Percentiles rank a stretch among this genome's conserved stretches.
Evolutionary conservation across 768 basidiomycete species (phyloP).

Genomic region (Pulveroboletus sp.): DNA sequence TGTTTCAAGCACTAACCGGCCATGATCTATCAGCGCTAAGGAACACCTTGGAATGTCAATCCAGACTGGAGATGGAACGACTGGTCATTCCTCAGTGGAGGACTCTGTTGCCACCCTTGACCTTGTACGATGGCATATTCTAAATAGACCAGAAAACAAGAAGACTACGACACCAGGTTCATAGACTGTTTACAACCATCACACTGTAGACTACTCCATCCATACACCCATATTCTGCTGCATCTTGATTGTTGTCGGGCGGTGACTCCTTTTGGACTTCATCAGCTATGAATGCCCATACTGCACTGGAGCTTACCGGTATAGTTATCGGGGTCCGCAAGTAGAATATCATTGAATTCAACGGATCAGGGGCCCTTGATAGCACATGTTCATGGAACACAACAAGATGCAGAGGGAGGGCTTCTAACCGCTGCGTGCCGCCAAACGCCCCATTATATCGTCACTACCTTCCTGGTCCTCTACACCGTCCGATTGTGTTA

Average conservation of each 20-base stretch:
- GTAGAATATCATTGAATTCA: conserved; percentile 10
- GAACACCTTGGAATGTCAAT: conserved; percentile 79
- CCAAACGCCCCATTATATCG: conserved; percentile 72
- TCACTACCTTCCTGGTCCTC: conserved; percentile 85
- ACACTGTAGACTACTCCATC: neutral
- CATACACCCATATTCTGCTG: neutral
- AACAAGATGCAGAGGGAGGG: conserved; percentile 1
- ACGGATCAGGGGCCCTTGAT: conserved; percentile 29
- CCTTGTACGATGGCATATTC: conserved; percentile 76
- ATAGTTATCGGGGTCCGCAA: neutral
- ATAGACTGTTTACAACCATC: conserved; percentile 3
- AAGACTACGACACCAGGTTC: conserved; percentile 13
- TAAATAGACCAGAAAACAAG: conserved; percentile 48
- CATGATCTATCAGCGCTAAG: conserved; percentile 50
- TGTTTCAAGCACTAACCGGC: conserved; percentile 6
- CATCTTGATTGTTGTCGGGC: neutral
- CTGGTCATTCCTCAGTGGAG: conserved; percentile 87
- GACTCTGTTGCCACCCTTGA: conserved; percentile 88
- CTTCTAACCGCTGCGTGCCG: conserved; percentile 64
- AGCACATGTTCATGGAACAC: conserved; percentile 9
- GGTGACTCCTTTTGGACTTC: neutral
- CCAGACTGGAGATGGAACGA: conserved; percentile 68
- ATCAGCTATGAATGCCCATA: neutral
- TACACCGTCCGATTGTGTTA: conserved; percentile 78
- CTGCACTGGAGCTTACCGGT: neutral